Base-by-base conservation (phyloP, 805 yeast species). In the Cyberlindnera euphorbiiphila region DNA sequence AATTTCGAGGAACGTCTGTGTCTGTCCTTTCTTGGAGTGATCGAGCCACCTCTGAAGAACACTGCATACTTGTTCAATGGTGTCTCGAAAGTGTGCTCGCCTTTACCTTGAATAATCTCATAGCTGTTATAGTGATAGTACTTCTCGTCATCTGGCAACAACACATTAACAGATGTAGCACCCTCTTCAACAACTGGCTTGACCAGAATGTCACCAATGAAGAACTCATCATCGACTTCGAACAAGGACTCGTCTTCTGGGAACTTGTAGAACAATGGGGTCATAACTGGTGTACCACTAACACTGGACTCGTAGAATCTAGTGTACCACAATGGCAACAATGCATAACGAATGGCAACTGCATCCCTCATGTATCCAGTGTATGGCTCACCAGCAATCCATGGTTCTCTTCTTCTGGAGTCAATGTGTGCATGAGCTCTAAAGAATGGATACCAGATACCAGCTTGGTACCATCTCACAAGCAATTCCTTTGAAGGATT, bases 361-460 rank as follows among this genome's bases (percentile, higher is more conserved):
- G 95, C 81, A 31, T 84, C 81, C 42, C 83, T 72, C 40, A 89
- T 81, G 16, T 72, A 57, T 0, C 75, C 62, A 7, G 81, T 76
- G 48, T 76, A 77, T 3, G 91, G 89, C 21, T 81, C 94, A 8
- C 85, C 84, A 2, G 83, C 69, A 31, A 91, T 59, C 81, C 87
- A 91, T 1, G 98, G 98, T 59, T 93, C 98, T 45, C 96, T 75
- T 62, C 98, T 78, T 53, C 82, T 71, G 1, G 96, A 71, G 59
- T 93, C 98, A 36, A 91, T 84, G 64, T 93, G 98, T 0, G 98
- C 97, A 63, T 93, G 99, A 0, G 82, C 97, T 53, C 98, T 71
- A 67, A 93, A 91, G 54, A 93, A 93, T 24, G 98, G 98, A 61
- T 91, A 89, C 82, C 94, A 91, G 20, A 85, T 76, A 41, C 97